Percentiles rank a stretch among this genome's conserved stretches.
Evolutionary conservation across 2,329 filamentous ascomycete genomes (phyloP).

Genomic region (Paracoccidioides lutzii): DNA sequence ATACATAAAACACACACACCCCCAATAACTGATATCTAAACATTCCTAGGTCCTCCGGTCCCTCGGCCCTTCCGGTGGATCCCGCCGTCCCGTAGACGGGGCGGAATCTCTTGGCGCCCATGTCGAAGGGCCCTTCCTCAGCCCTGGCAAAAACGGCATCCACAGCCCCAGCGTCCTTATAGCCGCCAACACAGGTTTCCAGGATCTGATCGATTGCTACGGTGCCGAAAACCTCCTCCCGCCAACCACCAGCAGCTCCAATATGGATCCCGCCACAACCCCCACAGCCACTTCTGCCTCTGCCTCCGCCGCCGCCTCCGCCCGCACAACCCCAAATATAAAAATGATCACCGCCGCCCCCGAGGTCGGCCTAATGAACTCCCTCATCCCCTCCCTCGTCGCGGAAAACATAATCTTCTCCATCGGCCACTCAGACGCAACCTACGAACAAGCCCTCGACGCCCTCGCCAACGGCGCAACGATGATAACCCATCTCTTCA

Average conservation of each 20-base stretch:
- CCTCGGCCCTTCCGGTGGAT: constrained; percentile 56
- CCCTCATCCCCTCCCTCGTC: constrained; percentile 53
- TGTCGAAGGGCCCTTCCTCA: constrained; percentile 82
- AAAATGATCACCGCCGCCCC: constrained; percentile 80
- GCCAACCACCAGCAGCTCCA: constrained; percentile 41
- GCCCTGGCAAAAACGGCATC: constrained; percentile 69
- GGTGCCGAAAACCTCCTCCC: constrained; percentile 51
- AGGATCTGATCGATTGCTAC: constrained; percentile 44
- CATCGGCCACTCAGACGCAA: constrained; percentile 77
- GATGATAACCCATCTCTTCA: constrained; percentile 91
- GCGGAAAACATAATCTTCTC: constrained; percentile 59
- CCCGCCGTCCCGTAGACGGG: constrained; percentile 51
- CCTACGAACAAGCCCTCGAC: constrained; percentile 64
- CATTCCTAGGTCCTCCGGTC: constrained; percentile 48
- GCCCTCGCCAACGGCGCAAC: constrained; percentile 63
- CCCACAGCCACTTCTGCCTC: not conserved
- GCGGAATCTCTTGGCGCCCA: constrained; percentile 83
- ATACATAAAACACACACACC: not conserved
- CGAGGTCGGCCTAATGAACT: constrained; percentile 59
- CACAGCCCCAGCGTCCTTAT: constrained; percentile 64
- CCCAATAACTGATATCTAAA: not conserved
- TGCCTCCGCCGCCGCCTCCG: not conserved
- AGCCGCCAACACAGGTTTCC: constrained; percentile 46
- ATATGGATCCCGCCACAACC: not conserved
- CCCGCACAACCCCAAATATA: constrained; percentile 30